Evolutionary conservation across 1,139 yeast genomes (phyloP).

Genomic region (Hansenula lynferdii): DNA sequence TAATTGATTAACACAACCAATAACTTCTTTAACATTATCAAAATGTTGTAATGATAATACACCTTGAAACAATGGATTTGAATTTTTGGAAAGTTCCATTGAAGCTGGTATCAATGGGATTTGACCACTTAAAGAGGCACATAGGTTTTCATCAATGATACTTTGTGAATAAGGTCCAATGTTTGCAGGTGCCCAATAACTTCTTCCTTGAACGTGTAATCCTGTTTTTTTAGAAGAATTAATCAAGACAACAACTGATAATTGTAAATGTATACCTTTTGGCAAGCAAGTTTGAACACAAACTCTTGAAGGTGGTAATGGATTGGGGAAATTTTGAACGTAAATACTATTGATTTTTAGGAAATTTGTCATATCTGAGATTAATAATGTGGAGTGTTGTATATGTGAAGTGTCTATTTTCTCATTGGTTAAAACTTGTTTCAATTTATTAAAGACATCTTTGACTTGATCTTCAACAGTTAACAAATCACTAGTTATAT

Average conservation of each 20-base stretch:
- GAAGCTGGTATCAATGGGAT: conserved; percentile 76
- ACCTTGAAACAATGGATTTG: conserved; percentile 30
- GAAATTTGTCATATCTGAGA: conserved; percentile 64
- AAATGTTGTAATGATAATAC: conserved; percentile 72
- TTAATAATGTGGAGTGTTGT: conserved; percentile 54
- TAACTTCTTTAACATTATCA: conserved; percentile 53
- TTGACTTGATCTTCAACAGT: conserved; percentile 40
- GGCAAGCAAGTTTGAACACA: conserved; percentile 65
- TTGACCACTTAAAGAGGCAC: conserved; percentile 80
- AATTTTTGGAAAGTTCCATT: conserved; percentile 45
- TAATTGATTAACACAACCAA: conserved; percentile 40
- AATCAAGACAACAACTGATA: conserved; percentile 51
- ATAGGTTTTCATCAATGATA: conserved; percentile 37
- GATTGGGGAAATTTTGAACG: conserved; percentile 44
- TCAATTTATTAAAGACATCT: conserved; percentile 44
- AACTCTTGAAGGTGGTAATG: conserved; percentile 83
- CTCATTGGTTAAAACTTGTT: conserved; percentile 26
- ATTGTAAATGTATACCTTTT: conserved; percentile 34
- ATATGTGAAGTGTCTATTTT: conserved; percentile 34
- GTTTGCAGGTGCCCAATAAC: conserved; percentile 98
- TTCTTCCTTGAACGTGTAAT: conserved; percentile 83
- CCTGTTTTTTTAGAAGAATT: conserved; percentile 44
- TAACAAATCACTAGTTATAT: conserved; percentile 33
- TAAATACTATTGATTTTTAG: conserved; percentile 57
- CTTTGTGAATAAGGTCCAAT: conserved; percentile 97